Evolutionary conservation across 768 basidiomycete genomes (phyloP).

Genomic region (Albatrellus ellisii): DNA sequence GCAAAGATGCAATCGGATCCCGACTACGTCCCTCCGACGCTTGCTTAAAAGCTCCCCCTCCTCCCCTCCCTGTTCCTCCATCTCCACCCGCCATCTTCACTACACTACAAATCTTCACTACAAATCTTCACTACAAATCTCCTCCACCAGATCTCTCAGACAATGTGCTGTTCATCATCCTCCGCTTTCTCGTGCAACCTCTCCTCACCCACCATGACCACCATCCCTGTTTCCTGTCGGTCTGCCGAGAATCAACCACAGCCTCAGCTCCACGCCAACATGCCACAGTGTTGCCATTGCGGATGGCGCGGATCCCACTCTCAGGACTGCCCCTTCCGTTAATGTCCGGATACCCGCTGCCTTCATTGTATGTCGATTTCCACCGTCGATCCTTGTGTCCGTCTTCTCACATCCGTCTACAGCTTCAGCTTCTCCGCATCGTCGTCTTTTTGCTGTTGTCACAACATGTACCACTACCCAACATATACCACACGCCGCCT

Average conservation of each 20-base stretch:
- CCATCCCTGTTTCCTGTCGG: slow-evolving; percentile 6
- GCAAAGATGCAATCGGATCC: not conserved
- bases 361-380: too few species aligned
- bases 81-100: not conserved
- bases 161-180: not conserved
- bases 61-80: not conserved
- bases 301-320: slow-evolving; percentile 44
- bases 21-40: not conserved
- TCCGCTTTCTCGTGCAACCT: slow-evolving; percentile 4
- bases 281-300: slow-evolving; percentile 62
- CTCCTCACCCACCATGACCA: not conserved
- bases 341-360: too few species aligned
- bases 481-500: too few species aligned
- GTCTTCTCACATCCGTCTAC: too few species aligned
- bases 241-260: slow-evolving; percentile 14
- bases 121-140: not conserved
- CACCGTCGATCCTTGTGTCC: too few species aligned
- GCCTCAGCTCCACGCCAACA: slow-evolving; percentile 38
- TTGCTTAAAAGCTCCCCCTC: not conserved
- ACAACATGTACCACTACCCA: too few species aligned
- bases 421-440: too few species aligned
- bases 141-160: not conserved
- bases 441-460: too few species aligned
- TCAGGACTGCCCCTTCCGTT: slow-evolving; percentile 49
- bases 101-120: not conserved